Evolutionary conservation across 495 filamentous ascomycete species (phyloP), one percentile per base, ranked within the genome.

Genomic region (Talaromyces thailandensis): DNA sequence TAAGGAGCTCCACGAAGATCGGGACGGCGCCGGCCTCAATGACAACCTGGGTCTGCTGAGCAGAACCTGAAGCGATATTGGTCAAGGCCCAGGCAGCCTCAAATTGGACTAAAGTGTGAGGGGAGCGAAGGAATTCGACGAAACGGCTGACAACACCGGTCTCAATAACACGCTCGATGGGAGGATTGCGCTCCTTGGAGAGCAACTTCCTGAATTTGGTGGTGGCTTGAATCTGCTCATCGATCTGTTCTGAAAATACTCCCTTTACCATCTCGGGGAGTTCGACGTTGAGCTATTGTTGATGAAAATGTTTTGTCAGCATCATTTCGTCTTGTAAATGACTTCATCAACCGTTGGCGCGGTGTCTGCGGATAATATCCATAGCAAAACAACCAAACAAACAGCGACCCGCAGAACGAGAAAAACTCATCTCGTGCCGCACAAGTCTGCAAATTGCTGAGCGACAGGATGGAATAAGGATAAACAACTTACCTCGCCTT

Each of bases 51-150:
- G 95, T 99, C 75, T 99, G 95, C 66, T 91, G 87, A 45, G 95
- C 93, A 62, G 93, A 96, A 66, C 95, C 95, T 35, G 93, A 97
- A 53, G 95, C 95, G 76, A 99, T 99, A 80, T 99, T 99, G 77
- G 95, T 99, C 71, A 99, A 81, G 65, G 95, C 95, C 95, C 95
- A 99, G 9, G 95, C 95, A 67, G 95, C 94, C 78, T 99, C 95
- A 73, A 99, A 99, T 76, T 99, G 95, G 56, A 99, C 95, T 25
- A 99, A 83, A 31, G 95, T 99, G 73, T 99, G 95, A 59, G 95
- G 95, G 29, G 95, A 99, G 61, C 92, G 88, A 60, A 99, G 92
- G 78, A 99, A 99, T 74, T 96, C 90, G 70, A 99, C 95, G 70
- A 99, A 99, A 70, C 95, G 88, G 77, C 86, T 86, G 51, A 99